Percentiles rank a stretch among this genome's conserved stretches.
Evolutionary conservation across 495 filamentous ascomycete species (phyloP).

Genomic region (Xanthoparmelia taractica): DNA sequence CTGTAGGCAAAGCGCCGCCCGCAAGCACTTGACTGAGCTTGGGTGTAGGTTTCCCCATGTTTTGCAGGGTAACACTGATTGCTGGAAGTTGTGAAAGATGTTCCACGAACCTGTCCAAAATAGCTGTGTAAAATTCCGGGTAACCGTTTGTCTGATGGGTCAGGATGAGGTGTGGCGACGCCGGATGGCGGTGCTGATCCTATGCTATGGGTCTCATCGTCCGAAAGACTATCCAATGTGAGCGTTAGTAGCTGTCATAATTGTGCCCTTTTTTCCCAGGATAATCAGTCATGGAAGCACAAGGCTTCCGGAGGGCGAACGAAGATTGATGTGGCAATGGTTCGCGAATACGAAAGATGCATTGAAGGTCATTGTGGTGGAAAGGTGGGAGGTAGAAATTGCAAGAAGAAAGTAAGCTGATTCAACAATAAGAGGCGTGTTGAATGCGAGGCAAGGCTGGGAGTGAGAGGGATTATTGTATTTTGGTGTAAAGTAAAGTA

Average conservation of each 20-base stretch:
- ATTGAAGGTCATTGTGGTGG: background rate
- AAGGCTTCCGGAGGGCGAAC: background rate
- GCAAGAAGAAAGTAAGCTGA: background rate
- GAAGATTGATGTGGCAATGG: background rate
- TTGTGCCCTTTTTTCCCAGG: background rate
- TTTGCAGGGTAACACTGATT: conserved; percentile 33
- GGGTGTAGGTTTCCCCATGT: conserved; percentile 17
- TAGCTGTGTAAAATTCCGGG: conserved; percentile 83
- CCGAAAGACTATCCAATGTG: conserved; percentile 31
- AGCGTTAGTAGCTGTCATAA: conserved; percentile 16
- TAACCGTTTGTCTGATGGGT: conserved; percentile 80
- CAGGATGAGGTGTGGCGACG: conserved; percentile 78
- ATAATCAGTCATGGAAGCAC: background rate
- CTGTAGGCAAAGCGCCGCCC: conserved; percentile 18
- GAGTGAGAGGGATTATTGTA: background rate
- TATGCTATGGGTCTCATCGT: conserved; percentile 67
- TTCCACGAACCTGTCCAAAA: conserved; percentile 93
- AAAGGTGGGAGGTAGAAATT: background rate
- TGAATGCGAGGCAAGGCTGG: background rate
- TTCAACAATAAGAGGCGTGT: background rate
- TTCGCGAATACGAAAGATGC: background rate
- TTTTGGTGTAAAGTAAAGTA: background rate
- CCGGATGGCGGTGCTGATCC: conserved; percentile 76
- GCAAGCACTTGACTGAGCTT: conserved; percentile 11
- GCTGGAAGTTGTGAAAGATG: conserved; percentile 45